Conservation (phyloP, 768 basidiomycete genomes). For the Auriscalpium vulgare region DNA sequence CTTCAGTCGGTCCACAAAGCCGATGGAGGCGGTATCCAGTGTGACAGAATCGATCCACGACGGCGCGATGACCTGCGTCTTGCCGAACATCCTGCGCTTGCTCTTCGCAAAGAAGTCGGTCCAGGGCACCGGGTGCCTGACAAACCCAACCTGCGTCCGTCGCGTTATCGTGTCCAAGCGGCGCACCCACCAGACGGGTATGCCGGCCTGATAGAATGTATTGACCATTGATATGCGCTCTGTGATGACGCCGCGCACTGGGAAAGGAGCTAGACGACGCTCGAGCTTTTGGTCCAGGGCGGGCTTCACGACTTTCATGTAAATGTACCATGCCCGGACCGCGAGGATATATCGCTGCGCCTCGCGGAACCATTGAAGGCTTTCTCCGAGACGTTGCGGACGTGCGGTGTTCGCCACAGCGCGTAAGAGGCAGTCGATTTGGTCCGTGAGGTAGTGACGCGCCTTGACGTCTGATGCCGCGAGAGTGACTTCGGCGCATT, state of each 20-base stretch:
- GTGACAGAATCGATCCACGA: not conserved
- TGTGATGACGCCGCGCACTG: not conserved
- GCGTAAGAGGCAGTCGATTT: too few relatives aligned
- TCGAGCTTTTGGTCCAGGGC: not conserved
- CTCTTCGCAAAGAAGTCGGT: not conserved
- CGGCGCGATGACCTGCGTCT: not conserved
- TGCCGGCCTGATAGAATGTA: not conserved
- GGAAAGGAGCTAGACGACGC: not conserved
- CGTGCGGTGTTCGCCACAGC: too few relatives aligned
- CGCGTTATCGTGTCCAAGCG: not conserved
- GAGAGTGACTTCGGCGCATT: too few relatives aligned
- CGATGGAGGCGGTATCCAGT: not conserved
- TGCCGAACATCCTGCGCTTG: not conserved
- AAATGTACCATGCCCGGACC: not conserved
- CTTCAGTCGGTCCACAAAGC: not conserved
- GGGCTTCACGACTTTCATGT: not conserved
- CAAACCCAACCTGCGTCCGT: not conserved
- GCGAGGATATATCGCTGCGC: not conserved
- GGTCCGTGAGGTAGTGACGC: too few relatives aligned
- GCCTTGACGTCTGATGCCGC: too few relatives aligned
- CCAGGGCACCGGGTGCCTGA: not conserved
- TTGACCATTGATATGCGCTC: not conserved
- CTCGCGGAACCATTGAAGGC: not conserved
- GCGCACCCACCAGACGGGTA: not conserved
- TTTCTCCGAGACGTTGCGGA: not conserved